Percentiles rank a stretch among this genome's conserved stretches.
Evolutionary conservation across 1,284 basidiomycete genomes (phyloP).

Genomic region (Gymnopus androsaceus): DNA sequence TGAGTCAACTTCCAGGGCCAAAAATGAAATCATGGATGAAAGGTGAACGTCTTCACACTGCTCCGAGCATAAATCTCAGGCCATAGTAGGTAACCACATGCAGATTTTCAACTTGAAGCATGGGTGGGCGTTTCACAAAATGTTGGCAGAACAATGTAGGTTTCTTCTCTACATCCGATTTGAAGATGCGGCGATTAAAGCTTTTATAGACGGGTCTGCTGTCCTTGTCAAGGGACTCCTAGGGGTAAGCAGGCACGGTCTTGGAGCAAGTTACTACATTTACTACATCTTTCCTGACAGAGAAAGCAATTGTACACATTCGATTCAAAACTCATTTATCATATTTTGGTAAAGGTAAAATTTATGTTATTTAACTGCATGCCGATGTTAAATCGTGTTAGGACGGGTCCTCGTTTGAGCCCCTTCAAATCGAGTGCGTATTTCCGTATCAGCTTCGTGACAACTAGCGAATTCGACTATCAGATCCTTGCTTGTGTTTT

Average conservation of each 20-base stretch:
- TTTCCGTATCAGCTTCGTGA: background rate
- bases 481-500: background rate
- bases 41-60: background rate
- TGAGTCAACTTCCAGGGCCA: slow-evolving; percentile 11
- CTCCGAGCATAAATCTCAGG: too few species aligned
- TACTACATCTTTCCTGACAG: slow-evolving; percentile 15
- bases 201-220: background rate
- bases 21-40: slow-evolving; percentile 4
- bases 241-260: slow-evolving; percentile 4
- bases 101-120: slow-evolving; percentile 3
- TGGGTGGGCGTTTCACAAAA: slow-evolving; percentile 10
- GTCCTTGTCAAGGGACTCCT: background rate
- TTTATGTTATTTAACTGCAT: background rate
- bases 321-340: slow-evolving; percentile 36
- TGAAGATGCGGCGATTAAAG: background rate
- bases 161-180: background rate
- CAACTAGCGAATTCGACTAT: background rate
- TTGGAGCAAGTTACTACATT: background rate
- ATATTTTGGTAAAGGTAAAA: slow-evolving; percentile 32
- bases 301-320: slow-evolving; percentile 30
- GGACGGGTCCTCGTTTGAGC: background rate
- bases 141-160: background rate
- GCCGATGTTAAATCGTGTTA: background rate
- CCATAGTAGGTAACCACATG: slow-evolving; percentile 4
- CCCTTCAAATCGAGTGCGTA: background rate